phyloP scores from a whole-genome alignment of 2,329 filamentous ascomycete genomes.

The Eutypa lata region DNA sequence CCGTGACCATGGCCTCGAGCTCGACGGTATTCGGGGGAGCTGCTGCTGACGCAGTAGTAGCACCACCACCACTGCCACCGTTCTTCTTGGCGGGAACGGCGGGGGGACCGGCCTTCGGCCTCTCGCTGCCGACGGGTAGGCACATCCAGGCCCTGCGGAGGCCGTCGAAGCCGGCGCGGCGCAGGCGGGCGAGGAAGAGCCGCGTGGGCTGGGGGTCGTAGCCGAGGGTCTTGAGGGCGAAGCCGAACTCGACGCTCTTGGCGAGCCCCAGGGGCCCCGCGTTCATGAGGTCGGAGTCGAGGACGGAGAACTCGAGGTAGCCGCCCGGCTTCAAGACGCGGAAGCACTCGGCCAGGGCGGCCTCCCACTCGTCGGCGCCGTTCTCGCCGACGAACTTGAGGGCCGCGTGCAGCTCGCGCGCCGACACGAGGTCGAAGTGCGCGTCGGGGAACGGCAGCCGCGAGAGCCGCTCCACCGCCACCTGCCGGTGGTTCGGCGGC shows the following conservation, averaged over 20 bases:
- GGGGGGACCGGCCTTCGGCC: slow-evolving; percentile 39
- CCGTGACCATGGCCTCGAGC: slow-evolving; percentile 62
- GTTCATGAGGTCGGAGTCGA: slow-evolving; percentile 88
- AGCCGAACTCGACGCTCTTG: slow-evolving; percentile 87
- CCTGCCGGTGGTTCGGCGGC: slow-evolving; percentile 81
- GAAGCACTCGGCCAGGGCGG: slow-evolving; percentile 80
- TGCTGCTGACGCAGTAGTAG: no score
- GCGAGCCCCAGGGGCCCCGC: slow-evolving; percentile 76
- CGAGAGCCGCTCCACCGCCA: slow-evolving; percentile 73
- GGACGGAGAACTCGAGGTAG: slow-evolving; percentile 83
- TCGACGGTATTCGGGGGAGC: slow-evolving; percentile 48
- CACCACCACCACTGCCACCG: no score
- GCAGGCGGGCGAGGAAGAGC: slow-evolving; percentile 72
- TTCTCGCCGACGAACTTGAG: slow-evolving; percentile 71
- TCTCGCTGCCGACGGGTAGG: slow-evolving; percentile 75
- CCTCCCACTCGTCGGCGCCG: slow-evolving; percentile 80
- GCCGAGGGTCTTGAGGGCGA: slow-evolving; percentile 81
- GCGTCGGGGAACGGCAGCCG: slow-evolving; percentile 80
- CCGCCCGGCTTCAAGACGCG: slow-evolving; percentile 91
- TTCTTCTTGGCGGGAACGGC: slow-evolving; percentile 30
- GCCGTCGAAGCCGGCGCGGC: slow-evolving; percentile 72
- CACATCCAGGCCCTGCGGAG: slow-evolving; percentile 86
- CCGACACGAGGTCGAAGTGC: slow-evolving; percentile 89
- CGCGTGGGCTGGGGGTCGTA: slow-evolving; percentile 86
- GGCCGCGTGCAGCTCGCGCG: slow-evolving; percentile 79